Conservation (phyloP, 2,329 filamentous ascomycete species). For the Beauveria sp. region DNA sequence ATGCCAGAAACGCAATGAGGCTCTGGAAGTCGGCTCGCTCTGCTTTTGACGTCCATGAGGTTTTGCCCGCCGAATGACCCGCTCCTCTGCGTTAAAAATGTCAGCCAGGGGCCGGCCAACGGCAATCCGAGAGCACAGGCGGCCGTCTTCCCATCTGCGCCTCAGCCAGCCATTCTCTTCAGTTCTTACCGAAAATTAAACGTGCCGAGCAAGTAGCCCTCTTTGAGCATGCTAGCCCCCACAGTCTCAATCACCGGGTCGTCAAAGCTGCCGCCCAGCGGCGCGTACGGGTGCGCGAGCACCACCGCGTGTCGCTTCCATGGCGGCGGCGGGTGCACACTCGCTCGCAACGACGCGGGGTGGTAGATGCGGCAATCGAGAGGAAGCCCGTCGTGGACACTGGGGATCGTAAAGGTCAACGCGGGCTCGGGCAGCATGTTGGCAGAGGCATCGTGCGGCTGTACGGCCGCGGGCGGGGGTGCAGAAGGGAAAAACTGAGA, state of each 20-base stretch:
- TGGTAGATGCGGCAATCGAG: slow-evolving; percentile 83
- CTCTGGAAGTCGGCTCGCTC: slow-evolving; percentile 79
- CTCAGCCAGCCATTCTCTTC: not conserved
- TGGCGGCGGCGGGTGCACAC: slow-evolving; percentile 23
- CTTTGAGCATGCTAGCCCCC: slow-evolving; percentile 55
- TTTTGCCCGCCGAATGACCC: slow-evolving; percentile 63
- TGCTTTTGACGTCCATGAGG: slow-evolving; percentile 78
- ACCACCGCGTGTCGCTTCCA: slow-evolving; percentile 51
- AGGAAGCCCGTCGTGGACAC: slow-evolving; percentile 66
- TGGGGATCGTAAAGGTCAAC: slow-evolving; percentile 71
- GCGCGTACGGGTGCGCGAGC: slow-evolving; percentile 85
- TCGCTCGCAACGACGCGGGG: slow-evolving; percentile 36
- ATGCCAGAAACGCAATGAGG: slow-evolving; percentile 69
- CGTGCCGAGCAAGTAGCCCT: slow-evolving; percentile 70
- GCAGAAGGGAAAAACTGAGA: not conserved
- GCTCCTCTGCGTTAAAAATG: slow-evolving; percentile 55
- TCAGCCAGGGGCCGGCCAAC: slow-evolving; percentile 2
- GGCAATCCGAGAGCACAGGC: not conserved
- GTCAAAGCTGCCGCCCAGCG: slow-evolving; percentile 77
- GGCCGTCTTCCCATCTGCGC: not conserved
- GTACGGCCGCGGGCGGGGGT: not conserved
- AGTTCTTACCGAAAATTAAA: slow-evolving; percentile 78
- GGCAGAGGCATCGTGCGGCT: slow-evolving; percentile 13
- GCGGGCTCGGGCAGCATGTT: slow-evolving; percentile 50
- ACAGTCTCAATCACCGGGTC: slow-evolving; percentile 69